These are phyloP conservation scores for Euphorbia pulcherrima DNA, from an alignment of 345 rosid species.

Conservation along the genomic window DNA sequence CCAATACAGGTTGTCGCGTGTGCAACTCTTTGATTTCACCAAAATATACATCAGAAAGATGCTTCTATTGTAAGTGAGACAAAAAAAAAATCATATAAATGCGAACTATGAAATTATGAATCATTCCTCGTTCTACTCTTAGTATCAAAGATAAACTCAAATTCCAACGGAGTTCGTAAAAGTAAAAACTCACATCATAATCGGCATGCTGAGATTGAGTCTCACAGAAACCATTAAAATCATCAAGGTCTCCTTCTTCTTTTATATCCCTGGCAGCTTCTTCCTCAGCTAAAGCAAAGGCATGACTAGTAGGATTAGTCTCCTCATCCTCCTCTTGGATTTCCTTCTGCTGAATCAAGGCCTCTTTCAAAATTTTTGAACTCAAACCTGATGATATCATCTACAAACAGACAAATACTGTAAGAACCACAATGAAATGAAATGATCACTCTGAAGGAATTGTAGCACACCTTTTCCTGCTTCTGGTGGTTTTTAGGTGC, in stretches of 20 bases:
- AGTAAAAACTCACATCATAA: constrained; percentile 40
- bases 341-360: constrained; percentile 80
- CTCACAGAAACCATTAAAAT: constrained; percentile 57
- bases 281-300: constrained; percentile 36
- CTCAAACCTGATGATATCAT: constrained; percentile 65
- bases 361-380: constrained; percentile 79
- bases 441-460: background rate
- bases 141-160: background rate
- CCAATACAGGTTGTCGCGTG: too few species aligned
- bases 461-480: constrained; percentile 36
- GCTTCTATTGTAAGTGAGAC: too few species aligned
- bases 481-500: constrained; percentile 61
- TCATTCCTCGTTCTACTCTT: too few species aligned
- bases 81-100: too few species aligned
- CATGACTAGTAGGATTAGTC: constrained; percentile 25
- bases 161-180: background rate
- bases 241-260: constrained; percentile 47
- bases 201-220: constrained; percentile 50
- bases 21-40: too few species aligned
- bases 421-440: background rate
- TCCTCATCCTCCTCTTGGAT: constrained; percentile 50
- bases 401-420: constrained; percentile 23
- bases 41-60: too few species aligned
- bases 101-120: too few species aligned
- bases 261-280: constrained; percentile 23